Evolutionary conservation across 768 basidiomycete species (phyloP), one percentile per base, ranked within the genome.

Genomic region (Pleurotus pulmonarius): DNA sequence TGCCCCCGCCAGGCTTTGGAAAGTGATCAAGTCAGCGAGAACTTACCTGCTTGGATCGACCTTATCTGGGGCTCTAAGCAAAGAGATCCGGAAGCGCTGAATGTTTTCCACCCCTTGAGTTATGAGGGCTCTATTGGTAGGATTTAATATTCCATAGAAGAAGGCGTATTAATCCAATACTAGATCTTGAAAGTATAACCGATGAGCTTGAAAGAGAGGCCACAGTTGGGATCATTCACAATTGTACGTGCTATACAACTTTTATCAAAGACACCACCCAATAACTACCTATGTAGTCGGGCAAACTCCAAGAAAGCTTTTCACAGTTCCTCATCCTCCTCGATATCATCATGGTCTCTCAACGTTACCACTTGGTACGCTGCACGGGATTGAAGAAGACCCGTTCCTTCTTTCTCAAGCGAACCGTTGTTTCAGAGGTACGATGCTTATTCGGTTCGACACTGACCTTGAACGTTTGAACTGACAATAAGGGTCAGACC

Each of bases 221-320:
- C 0, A 93, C 92, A 5, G 90, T 95, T 16, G 94, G 94, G 1
- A 96, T 95, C 56, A 95, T 97, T 48, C 94, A 96, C 69, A 96
- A 96, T 60, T 98, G 92, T 91, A 62, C 12, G 29, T 49, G 5
- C 45, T 12, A 29, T 16, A 20, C 20, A 26, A 12, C 39, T 3
- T 3, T 9, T 37, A 44, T 18, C 24, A 29, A 15, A 15, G 46
- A 11, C 22, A 29, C 9, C 29, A 61, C 46, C 8, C 8, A 34
- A 34, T 48, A 26, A 2, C 39, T 48, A 34, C 12, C 20, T 46
- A 44, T 51, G 2, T 60, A 92, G 90, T 97, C 61, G 94, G 94
- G 12, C 94, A 96, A 72, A 96, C 94, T 0, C 94, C 94, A 8
- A 79, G 86, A 24, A 94, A 92, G 65, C 79, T 97, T 6, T 98